Base-by-base conservation (phyloP, 1,139 yeast genomes). In the Debaryomyces psychrophilus region DNA sequence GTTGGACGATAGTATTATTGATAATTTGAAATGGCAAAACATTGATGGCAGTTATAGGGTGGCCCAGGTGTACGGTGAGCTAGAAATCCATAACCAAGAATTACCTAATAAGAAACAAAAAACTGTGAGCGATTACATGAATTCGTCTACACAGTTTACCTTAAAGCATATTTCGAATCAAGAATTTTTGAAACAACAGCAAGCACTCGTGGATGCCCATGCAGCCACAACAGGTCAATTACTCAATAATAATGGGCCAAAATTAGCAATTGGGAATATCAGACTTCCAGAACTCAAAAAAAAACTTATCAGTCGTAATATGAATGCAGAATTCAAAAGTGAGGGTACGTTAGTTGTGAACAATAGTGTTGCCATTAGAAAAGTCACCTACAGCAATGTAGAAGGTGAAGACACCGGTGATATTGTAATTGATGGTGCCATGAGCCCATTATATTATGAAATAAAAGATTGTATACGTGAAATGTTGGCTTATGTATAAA, bases 281-380 rank as follows among this genome's bases (percentile, higher is more conserved):
- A 77, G 88, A 51, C 71, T 93, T 31, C 89, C 96, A 0, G 96
- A 90, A 55, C 72, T 93, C 47, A 85, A 88, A 57, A 82, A 82
- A 57, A 78, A 77, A 49, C 71, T 92, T 41, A 66, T 77, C 25
- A 71, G 75, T 15, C 67, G 70, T 44, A 87, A 89, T 45, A 80
- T 87, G 56, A 73, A 74, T 46, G 97, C 96, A 0, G 97, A 92
- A 59, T 90, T 93, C 62, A 83, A 87, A 60, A 95, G 97, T 46
- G 97, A 90, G 62, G 99, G 98, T 62, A 84, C 92, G 0, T 70
- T 93, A 44, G 96, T 92, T 7, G 87, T 95, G 33, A 92, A 92
- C 58, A 88, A 87, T 49, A 72, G 71, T 46, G 79, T 93, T 22
- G 85, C 92, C 1, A 82, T 93, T 7, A 73, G 90, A 48, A 92